phyloP scores from a whole-genome alignment of 2,329 filamentous ascomycete genomes.

The Myriosclerotinia scirpicola region DNA sequence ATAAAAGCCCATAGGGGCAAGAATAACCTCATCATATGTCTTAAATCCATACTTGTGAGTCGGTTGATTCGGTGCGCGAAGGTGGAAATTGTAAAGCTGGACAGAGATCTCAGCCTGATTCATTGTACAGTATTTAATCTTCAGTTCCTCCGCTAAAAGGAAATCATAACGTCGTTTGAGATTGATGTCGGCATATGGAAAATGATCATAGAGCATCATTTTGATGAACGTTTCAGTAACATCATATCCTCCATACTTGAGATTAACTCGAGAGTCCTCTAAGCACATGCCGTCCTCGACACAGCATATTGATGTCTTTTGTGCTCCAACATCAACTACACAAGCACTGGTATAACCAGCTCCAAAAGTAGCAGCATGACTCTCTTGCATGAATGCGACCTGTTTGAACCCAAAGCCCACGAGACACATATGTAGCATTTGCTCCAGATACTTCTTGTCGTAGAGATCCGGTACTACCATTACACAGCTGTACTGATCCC shows the following conservation, averaged over 20 bases:
- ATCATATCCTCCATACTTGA: slow-evolving; percentile 91
- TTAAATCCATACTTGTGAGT: slow-evolving; percentile 95
- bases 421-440: slow-evolving; percentile 80
- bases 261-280: slow-evolving; percentile 90
- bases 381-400: slow-evolving; percentile 94
- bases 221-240: slow-evolving; percentile 94
- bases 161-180: slow-evolving; percentile 88
- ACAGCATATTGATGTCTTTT: slow-evolving; percentile 96
- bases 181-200: slow-evolving; percentile 95
- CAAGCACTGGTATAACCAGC: slow-evolving; percentile 93
- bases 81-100: slow-evolving; percentile 84
- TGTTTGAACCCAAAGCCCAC: slow-evolving; percentile 85
- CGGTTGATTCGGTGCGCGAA: slow-evolving; percentile 82
- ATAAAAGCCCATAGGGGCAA: slow-evolving; percentile 95
- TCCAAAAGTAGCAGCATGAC: slow-evolving; percentile 89
- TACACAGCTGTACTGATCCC: slow-evolving; percentile 92
- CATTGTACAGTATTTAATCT: slow-evolving; percentile 90
- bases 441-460: slow-evolving; percentile 88
- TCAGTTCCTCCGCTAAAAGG: slow-evolving; percentile 89
- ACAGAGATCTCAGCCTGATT: slow-evolving; percentile 87
- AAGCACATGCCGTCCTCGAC: slow-evolving; percentile 95
- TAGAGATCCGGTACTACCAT: slow-evolving; percentile 96
- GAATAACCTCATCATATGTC: slow-evolving; percentile 91
- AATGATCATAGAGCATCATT: slow-evolving; percentile 97
- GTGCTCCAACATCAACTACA: slow-evolving; percentile 92